Evolutionary conservation across 495 filamentous ascomycete genomes (phyloP), one percentile per base, ranked within the genome.

Genomic region (Penicillium desertorum): DNA sequence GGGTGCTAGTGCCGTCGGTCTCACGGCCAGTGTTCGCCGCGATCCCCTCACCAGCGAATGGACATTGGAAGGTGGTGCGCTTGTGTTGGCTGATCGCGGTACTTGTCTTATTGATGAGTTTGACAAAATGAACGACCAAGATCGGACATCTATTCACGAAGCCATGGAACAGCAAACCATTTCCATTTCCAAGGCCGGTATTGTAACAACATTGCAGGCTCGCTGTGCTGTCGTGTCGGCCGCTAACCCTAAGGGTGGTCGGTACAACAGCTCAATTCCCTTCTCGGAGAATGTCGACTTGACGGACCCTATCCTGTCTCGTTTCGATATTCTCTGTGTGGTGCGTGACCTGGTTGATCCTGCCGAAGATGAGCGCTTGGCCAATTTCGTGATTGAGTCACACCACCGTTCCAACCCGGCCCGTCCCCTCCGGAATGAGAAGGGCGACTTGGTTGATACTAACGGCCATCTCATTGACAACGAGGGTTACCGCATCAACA

Each of bases 101-200:
- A 95, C 90, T 36, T 99, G 95, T 68, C 79, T 99, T 30, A 99
- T 99, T 63, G 95, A 99, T 70, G 95, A 99, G 72, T 99, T 99
- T 72, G 95, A 99, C 82, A 99, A 99, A 81, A 99, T 99, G 95
- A 99, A 99, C 74, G 95, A 99, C 70, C 91, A 98, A 64, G 95
- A 99, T 71, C 81, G 94, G 43, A 99, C 95, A 1, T 95, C 90
- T 22, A 99, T 99, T 69, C 95, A 99, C 81, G 95, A 99, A 80
- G 95, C 95, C 56, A 99, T 99, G 95, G 95, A 99, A 72, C 95
- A 99, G 73, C 95, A 99, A 70, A 98, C 95, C n/a, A 99, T 99
- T 62, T 99, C 95, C 51, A 98, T 99, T 72, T 96, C 91, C 56
- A 99, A 99, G 72, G 95, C 95, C 7, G 95, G 95, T 70, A 99